Percentiles rank a stretch among this genome's conserved stretches.
phyloP scores from a whole-genome alignment of 192 early-diverging fungal genomes.

The Backusella luteola region DNA sequence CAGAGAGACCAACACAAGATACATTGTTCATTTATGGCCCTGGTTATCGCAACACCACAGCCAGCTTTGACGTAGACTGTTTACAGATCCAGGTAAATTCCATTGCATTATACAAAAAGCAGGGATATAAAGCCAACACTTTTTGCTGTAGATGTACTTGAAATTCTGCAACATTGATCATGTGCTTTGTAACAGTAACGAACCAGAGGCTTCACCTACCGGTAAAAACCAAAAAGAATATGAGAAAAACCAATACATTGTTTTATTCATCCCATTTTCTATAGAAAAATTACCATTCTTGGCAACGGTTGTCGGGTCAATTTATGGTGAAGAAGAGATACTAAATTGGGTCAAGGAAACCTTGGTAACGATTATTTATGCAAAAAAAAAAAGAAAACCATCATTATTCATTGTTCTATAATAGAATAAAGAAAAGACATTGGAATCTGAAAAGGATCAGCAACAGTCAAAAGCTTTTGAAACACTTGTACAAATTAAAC shows the following conservation, averaged over 20 bases:
- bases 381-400: neutral
- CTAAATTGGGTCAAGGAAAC: conserved; percentile 45
- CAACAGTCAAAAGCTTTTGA: conserved; percentile 51
- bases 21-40: conserved; percentile 55
- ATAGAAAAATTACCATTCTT: conserved; percentile 58
- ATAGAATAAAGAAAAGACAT: conserved; percentile 13
- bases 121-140: neutral
- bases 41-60: conserved; percentile 27
- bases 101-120: neutral
- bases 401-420: neutral
- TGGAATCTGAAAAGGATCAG: conserved; percentile 14
- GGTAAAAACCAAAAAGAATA: conserved; percentile 29
- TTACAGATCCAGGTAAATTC: conserved; percentile 46
- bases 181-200: conserved; percentile 41
- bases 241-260: too few species aligned
- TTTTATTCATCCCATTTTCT: neutral
- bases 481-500: conserved; percentile 47
- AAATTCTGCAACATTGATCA: conserved; percentile 47
- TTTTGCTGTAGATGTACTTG: conserved; percentile 45
- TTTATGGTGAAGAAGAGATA: conserved; percentile 46
- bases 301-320: conserved; percentile 38
- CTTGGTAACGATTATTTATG: conserved; percentile 28
- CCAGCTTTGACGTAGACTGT: conserved; percentile 55
- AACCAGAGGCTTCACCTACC: conserved; percentile 55
- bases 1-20: conserved; percentile 24